These are phyloP conservation scores for Antitrichia curtipendula DNA, from an alignment of 225 moss, liverwort and hornwort species.

Conservation along the genomic window DNA sequence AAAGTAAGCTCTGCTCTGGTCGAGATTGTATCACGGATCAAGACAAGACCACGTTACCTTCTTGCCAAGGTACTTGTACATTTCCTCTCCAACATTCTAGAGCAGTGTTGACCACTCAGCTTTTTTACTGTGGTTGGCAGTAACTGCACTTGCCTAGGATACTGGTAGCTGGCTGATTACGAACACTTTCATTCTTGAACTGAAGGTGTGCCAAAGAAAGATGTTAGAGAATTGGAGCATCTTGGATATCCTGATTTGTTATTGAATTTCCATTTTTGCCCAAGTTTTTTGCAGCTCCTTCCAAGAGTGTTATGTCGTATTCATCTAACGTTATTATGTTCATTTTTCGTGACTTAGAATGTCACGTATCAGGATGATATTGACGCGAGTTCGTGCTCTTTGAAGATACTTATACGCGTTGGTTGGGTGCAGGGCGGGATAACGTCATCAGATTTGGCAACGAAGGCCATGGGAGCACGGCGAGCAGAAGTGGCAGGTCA, in stretches of 20 bases:
- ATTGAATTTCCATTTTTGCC: not conserved
- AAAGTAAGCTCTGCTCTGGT: slow-evolving; percentile 75
- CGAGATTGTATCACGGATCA: slow-evolving; percentile 64
- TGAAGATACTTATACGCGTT: not conserved
- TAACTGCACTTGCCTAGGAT: not conserved
- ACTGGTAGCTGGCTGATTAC: not conserved
- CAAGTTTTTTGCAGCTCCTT: not conserved
- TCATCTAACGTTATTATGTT: not conserved
- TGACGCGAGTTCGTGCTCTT: not conserved
- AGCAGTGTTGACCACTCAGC: not conserved
- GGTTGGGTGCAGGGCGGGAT: slow-evolving; percentile 62
- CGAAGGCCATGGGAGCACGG: slow-evolving; percentile 70
- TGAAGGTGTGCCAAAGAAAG: not conserved
- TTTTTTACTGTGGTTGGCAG: not conserved
- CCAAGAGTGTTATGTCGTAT: not conserved
- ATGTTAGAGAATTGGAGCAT: not conserved
- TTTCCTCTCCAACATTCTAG: not conserved
- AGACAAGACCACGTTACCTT: slow-evolving; percentile 71
- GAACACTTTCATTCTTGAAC: not conserved
- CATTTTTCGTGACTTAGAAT: not conserved
- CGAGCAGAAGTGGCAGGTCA: slow-evolving; percentile 83
- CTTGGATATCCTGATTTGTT: not conserved
- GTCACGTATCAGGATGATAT: not conserved
- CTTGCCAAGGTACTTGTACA: slow-evolving; percentile 63
- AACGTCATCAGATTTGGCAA: slow-evolving; percentile 83